Conservation (phyloP, 371 early-diverging fungal genomes). For the Rhizopus microsporus region DNA sequence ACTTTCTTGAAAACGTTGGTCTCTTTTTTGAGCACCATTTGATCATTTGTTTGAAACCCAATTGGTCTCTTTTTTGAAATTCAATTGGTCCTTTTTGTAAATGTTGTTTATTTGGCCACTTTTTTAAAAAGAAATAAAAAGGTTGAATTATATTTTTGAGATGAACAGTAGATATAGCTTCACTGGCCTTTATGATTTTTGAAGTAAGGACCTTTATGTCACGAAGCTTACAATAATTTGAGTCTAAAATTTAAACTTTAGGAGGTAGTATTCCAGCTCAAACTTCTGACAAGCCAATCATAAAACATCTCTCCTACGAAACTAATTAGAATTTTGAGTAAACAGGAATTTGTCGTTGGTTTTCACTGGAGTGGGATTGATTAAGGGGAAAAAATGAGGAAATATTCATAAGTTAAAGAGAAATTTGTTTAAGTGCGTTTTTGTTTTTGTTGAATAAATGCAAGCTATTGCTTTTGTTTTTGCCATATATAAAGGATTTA, state of each 20-base stretch:
- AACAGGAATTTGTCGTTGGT: constrained; percentile 12
- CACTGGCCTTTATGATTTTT: constrained; percentile 17
- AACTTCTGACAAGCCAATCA: constrained; percentile 13
- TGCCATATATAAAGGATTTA: constrained; percentile 5
- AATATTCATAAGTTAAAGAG: constrained; percentile 9
- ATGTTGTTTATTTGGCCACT: too few relatives aligned
- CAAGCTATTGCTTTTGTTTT: constrained; percentile 3
- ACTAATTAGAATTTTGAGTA: constrained; percentile 9
- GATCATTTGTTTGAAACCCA: too few relatives aligned
- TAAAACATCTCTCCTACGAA: constrained; percentile 11
- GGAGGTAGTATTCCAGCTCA: constrained; percentile 12
- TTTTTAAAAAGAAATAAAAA: too few relatives aligned
- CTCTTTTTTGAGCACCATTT: too few relatives aligned
- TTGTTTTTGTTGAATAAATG: constrained; percentile 12
- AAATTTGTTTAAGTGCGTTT: constrained; percentile 13
- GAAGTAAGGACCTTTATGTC: constrained; percentile 10
- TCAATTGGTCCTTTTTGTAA: too few relatives aligned
- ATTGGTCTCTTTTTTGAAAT: too few relatives aligned
- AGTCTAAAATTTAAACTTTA: constrained; percentile 16
- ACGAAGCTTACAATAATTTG: constrained; percentile 14
- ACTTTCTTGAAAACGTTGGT: too few relatives aligned
- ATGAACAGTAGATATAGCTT: constrained; percentile 16
- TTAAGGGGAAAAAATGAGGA: constrained; percentile 6
- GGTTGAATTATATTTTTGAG: constrained; percentile 4
- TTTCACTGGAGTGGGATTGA: constrained; percentile 11